These are phyloP conservation scores for Periglandula ipomoeae DNA, from an alignment of 2,329 filamentous ascomycete species.

Conservation along the genomic window DNA sequence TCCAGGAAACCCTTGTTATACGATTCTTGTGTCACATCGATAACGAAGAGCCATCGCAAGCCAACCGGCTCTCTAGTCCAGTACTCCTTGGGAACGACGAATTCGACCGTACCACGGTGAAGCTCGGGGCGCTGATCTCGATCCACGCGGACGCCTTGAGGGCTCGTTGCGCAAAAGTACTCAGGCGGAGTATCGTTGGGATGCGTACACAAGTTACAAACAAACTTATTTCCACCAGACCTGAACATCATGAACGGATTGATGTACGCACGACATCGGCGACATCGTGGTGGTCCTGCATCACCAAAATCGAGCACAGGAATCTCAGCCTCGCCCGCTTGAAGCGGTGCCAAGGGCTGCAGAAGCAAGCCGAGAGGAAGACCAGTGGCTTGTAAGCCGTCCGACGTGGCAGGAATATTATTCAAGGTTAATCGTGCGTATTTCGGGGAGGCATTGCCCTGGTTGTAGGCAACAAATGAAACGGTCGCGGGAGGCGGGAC, in stretches of 20 bases:
- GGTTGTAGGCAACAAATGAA: slow-evolving; percentile 88
- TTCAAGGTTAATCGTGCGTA: slow-evolving; percentile 87
- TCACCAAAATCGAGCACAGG: slow-evolving; percentile 95
- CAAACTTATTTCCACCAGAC: slow-evolving; percentile 88
- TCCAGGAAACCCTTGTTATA: slow-evolving; percentile 86
- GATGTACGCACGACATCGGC: slow-evolving; percentile 90
- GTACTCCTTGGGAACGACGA: slow-evolving; percentile 95
- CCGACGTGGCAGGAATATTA: slow-evolving; percentile 76
- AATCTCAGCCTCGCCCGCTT: slow-evolving; percentile 76
- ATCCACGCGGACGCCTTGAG: slow-evolving; percentile 78
- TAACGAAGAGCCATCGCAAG: slow-evolving; percentile 78
- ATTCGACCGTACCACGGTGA: slow-evolving; percentile 87
- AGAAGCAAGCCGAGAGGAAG: slow-evolving; percentile 81
- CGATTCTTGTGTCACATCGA: slow-evolving; percentile 88
- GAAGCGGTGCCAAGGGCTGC: slow-evolving; percentile 76
- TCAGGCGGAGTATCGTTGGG: slow-evolving; percentile 88
- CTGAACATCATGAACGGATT: slow-evolving; percentile 99
- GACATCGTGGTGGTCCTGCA: slow-evolving; percentile 77
- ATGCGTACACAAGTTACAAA: slow-evolving; percentile 97
- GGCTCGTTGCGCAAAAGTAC: slow-evolving; percentile 88
- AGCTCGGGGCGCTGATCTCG: slow-evolving; percentile 83
- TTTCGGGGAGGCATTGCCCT: slow-evolving; percentile 94
- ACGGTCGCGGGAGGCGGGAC: slow-evolving; percentile 80
- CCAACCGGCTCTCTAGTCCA: slow-evolving; percentile 93
- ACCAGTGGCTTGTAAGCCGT: slow-evolving; percentile 70